Base-by-base conservation (phyloP, 2,329 filamentous ascomycete species). In the Clarireedia sp. region DNA sequence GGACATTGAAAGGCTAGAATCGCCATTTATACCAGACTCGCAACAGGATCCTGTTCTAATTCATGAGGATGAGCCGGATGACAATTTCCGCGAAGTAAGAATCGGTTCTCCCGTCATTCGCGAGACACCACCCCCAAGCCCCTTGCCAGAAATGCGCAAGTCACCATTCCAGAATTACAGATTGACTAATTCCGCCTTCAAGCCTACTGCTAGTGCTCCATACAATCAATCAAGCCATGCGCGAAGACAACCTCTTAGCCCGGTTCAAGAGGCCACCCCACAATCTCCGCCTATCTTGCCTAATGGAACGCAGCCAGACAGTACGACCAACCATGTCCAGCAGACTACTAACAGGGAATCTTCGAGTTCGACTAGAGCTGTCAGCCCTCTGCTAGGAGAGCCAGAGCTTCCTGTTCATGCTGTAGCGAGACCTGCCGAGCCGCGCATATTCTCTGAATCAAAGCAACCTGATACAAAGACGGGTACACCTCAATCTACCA, bases 281-380 rank as follows among this genome's bases (percentile, higher is more conserved):
- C 51, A 48, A 37, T 48, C 56, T 33, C 43, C 53, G 19, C 40
- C 33, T 5, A 38, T 23, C 12, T 37, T 40, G 33, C 43, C 33
- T n/a, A 51, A 41, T 19, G 43, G 33, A n/a, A 52, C 57, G 14
- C 57, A 58, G 41, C 47, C 55, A 16, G 65, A 62, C 47, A 64
- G 60, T 44, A 56, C 63, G 7, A 66, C 62, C 26, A 62, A 64
- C 44, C 62, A 66, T 48, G 62, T 64, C 24, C 52, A 60, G n/a
- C 57, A 60, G 55, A 52, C 60, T 46, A 61, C 58, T 17, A 60
- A 67, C 14, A 57, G 63, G 38, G 64, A 60, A 21, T 58, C 37
- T 7, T 67, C 64, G 2, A 59, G 64, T 14, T 66, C 63, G 3
- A 66, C 61, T 14, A 60, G 62, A 56, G 64, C 63, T 50, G 65